Conservation (phyloP, 2,329 filamentous ascomycete genomes). For the Cytospora piceicola region DNA sequence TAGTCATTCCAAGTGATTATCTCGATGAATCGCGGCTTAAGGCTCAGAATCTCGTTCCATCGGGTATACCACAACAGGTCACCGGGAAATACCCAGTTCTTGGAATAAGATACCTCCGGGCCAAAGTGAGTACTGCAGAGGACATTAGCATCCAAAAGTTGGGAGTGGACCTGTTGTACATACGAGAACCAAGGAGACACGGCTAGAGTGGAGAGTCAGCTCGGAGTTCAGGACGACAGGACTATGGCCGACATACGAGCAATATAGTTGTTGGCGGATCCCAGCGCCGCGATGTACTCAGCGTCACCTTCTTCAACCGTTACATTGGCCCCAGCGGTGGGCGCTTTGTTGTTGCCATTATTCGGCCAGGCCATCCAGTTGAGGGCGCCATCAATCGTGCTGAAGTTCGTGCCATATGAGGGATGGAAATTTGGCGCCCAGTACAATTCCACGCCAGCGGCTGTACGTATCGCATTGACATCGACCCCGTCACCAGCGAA, state of each 20-base stretch:
- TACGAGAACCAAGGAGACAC: conserved; percentile 46
- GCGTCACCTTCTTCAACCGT: conserved; percentile 47
- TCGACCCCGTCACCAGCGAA: conserved; percentile 55
- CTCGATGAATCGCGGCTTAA: conserved; percentile 53
- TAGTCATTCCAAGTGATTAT: conserved; percentile 55
- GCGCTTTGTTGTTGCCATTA: conserved; percentile 54
- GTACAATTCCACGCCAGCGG: conserved; percentile 50
- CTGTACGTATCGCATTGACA: conserved; percentile 44
- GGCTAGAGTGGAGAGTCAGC: conserved; percentile 23
- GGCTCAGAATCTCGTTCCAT: conserved; percentile 52
- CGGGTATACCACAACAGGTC: conserved; percentile 63
- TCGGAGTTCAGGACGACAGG: conserved; percentile 28
- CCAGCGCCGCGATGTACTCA: conserved; percentile 42
- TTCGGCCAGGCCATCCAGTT: conserved; percentile 48
- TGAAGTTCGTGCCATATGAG: conserved; percentile 41
- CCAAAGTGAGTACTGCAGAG: conserved; percentile 51
- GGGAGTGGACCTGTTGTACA: conserved; percentile 43
- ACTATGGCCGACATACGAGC: conserved; percentile 23
- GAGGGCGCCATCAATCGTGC: conserved; percentile 49
- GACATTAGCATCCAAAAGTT: conserved; percentile 49
- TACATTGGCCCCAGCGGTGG: conserved; percentile 43
- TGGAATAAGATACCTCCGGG: conserved; percentile 47
- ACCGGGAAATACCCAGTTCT: conserved; percentile 63
- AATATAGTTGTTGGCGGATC: conserved; percentile 32
- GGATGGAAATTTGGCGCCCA: conserved; percentile 57